Percentiles rank a stretch among this genome's conserved stretches.
phyloP scores from a whole-genome alignment of 306 rosid genomes.

The Lathyrus oleraceus region DNA sequence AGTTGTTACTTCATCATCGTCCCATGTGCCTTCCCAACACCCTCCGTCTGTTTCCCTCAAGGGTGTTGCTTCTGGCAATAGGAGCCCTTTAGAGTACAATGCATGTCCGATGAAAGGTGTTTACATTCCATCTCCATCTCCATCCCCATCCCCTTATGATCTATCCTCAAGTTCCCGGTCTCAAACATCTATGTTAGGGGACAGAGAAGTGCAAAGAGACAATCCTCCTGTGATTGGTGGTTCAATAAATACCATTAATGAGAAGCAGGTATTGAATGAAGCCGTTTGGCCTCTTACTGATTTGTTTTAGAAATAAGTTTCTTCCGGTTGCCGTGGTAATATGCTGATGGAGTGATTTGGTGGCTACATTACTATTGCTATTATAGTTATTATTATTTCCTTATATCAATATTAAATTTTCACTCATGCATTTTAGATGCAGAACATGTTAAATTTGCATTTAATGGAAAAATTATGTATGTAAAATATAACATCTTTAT shows the following conservation, averaged over 20 bases:
- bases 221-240: slow-evolving; percentile 55
- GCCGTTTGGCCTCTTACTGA: slow-evolving; percentile 10
- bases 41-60: slow-evolving; percentile 62
- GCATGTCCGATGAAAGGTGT: slow-evolving; percentile 61
- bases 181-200: slow-evolving; percentile 70
- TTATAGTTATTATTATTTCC: background rate
- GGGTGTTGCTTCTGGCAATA: slow-evolving; percentile 60
- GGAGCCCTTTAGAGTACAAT: slow-evolving; percentile 63
- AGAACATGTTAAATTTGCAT: slow-evolving; percentile 14
- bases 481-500: slow-evolving; percentile 18
- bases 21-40: slow-evolving; percentile 62
- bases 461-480: background rate
- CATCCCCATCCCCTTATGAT: slow-evolving; percentile 80
- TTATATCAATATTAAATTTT: slow-evolving; percentile 5
- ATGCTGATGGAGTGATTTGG: slow-evolving; percentile 23
- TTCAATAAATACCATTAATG: slow-evolving; percentile 63
- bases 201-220: slow-evolving; percentile 61
- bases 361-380: background rate
- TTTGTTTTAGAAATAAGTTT: slow-evolving; percentile 24
- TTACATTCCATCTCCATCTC: slow-evolving; percentile 58
- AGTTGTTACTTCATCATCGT: slow-evolving; percentile 61
- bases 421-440: slow-evolving; percentile 11
- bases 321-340: slow-evolving; percentile 14
- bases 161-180: slow-evolving; percentile 69
- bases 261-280: slow-evolving; percentile 69